Conservation (phyloP, 352 stramenopile genomes). For the Sclerospora graminicola region DNA sequence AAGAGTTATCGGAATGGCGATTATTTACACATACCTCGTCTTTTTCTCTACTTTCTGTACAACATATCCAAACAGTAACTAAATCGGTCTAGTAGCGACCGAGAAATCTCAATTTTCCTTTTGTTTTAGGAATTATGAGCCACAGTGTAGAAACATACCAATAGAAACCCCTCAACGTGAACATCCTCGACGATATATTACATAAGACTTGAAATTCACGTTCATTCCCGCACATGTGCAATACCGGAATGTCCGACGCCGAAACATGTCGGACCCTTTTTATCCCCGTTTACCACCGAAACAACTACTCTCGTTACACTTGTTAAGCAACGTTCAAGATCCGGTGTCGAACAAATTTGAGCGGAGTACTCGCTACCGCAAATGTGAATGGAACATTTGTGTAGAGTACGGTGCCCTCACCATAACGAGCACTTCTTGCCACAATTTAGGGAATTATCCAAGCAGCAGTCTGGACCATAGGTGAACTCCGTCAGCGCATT, state of each 20-base stretch:
- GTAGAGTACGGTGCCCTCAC: constrained; percentile 28
- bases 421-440: constrained; percentile 33
- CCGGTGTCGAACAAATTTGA: constrained; percentile 20
- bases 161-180: too few species aligned
- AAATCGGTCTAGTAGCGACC: too few species aligned
- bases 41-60: too few species aligned
- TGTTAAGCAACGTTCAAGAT: constrained; percentile 49
- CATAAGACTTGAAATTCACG: constrained; percentile 51
- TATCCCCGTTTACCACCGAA: constrained; percentile 29
- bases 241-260: constrained; percentile 21
- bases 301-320: constrained; percentile 51
- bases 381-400: constrained; percentile 43
- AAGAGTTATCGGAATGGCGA: too few species aligned
- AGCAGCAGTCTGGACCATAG: constrained; percentile 32
- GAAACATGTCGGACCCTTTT: constrained; percentile 29
- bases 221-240: constrained; percentile 51
- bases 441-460: constrained; percentile 41
- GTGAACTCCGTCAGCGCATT: constrained; percentile 54
- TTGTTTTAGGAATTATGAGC: too few species aligned
- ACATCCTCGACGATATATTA: too few species aligned
- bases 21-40: too few species aligned
- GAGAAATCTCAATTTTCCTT: too few species aligned
- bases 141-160: too few species aligned
- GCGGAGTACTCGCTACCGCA: constrained; percentile 46
- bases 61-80: too few species aligned